Evolutionary conservation across 2,329 filamentous ascomycete species (phyloP), one percentile per base, ranked within the genome.

Genomic region (Calonectria honghensis): DNA sequence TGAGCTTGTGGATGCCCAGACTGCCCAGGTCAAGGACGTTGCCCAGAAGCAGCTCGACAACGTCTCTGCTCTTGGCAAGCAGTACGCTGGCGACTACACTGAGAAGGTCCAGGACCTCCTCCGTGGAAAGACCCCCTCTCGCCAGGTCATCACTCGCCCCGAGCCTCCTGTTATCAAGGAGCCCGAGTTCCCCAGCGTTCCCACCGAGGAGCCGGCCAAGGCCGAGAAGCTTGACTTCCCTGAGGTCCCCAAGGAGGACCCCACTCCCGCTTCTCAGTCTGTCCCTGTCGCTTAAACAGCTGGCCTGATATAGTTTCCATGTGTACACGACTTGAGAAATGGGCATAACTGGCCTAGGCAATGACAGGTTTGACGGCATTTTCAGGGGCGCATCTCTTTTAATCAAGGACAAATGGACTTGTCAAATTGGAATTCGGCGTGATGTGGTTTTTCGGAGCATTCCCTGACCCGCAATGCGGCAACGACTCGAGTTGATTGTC

Each of bases 81-180:
- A 93, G 83, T 93, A 93, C 81, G 89, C 93, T 80, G 91, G 91
- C 51, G 92, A 94, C 82, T 93, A 94, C 84, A 91, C 91, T 35
- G 87, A 89, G 83, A 94, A 94, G 89, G 92, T 93, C 71, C 92
- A 93, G 86, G 87, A 90, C 79, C 87, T 93, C 82, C 88, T 94
- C 78, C 88, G 89, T 73, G 89, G 89, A 79, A 86, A 85, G 75
- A 85, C 85, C 24, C 81, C 85, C 70, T 86, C 88, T 50, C 85
- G 87, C 69, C 85, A 87, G 79, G 80, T 83, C 76, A 81, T 84
- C 65, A 79, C 87, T 68, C 86, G 86, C 80, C 78, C 86, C 18
- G 77, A 75, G 16, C 70, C 76, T 64, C 71, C 75, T 65, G 74
- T 71, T 31, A 65, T 71, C 63, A 82, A 80, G 85, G 76, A 80